Evolutionary conservation across 2,329 filamentous ascomycete species (phyloP).

Genomic region (Ophiostoma sp.): DNA sequence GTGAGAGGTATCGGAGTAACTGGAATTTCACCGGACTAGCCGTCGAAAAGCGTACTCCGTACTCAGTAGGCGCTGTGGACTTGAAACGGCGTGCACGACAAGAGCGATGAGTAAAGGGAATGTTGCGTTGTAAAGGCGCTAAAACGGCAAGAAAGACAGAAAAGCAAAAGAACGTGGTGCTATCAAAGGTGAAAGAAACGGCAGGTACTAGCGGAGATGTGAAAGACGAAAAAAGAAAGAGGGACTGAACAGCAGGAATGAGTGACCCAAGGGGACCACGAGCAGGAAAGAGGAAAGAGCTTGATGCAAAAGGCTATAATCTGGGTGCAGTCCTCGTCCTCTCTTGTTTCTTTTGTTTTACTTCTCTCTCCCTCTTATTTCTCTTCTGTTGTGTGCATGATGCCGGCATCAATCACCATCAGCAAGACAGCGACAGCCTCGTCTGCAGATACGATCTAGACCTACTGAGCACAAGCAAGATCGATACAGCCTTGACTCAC

Average conservation of each 20-base stretch:
- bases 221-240: not conserved
- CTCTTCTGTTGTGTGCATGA: conserved; percentile 23
- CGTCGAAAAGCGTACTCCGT: not conserved
- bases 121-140: conserved; percentile 17
- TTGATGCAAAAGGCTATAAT: conserved; percentile 16
- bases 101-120: conserved; percentile 14
- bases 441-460: not conserved
- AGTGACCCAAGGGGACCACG: not conserved
- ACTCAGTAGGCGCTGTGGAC: not conserved
- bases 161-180: not conserved
- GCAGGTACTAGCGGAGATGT: conserved; percentile 4
- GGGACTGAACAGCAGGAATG: not conserved
- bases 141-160: not conserved
- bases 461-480: not conserved
- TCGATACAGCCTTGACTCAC: not conserved
- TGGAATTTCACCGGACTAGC: not conserved
- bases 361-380: conserved; percentile 9
- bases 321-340: not conserved
- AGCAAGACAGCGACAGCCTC: conserved; percentile 10
- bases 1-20: not conserved
- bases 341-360: not conserved
- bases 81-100: not conserved
- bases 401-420: conserved; percentile 20
- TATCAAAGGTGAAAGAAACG: conserved; percentile 5
- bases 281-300: not conserved